phyloP scores from a whole-genome alignment of 2,329 filamentous ascomycete species.

The Orbilia javanica region DNA sequence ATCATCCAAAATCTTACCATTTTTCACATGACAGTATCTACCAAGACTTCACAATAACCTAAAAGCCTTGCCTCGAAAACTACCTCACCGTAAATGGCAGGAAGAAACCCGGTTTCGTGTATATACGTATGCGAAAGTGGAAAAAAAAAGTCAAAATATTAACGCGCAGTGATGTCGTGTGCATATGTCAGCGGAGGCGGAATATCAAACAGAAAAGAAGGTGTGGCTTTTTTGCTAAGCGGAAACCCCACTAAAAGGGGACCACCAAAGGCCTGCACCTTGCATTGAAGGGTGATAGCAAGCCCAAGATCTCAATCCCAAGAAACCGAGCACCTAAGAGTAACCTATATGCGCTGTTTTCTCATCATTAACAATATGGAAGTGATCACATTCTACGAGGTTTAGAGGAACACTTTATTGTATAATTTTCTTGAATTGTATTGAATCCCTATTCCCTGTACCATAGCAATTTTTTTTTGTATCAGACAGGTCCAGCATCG shows the following conservation, averaged over 20 bases:
- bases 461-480: constrained; percentile 17
- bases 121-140: background rate
- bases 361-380: no score
- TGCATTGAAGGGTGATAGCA: background rate
- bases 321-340: no score
- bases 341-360: no score
- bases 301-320: background rate
- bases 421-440: background rate
- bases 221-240: constrained; percentile 47
- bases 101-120: background rate
- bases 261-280: background rate
- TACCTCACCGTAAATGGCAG: background rate
- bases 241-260: background rate
- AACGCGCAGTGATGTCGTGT: constrained; percentile 13
- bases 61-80: background rate
- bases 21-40: background rate
- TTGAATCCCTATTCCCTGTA: background rate
- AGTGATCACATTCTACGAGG: background rate
- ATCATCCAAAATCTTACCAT: background rate
- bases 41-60: background rate
- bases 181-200: background rate
- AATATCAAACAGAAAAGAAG: constrained; percentile 49
- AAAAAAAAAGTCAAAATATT: background rate
- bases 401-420: background rate
- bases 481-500: constrained; percentile 2